A percentile compares a stretch with the other conserved stretches of the same genome.
phyloP scores from a whole-genome alignment of 441 rosid species.

The Codiaeum variegatum region DNA sequence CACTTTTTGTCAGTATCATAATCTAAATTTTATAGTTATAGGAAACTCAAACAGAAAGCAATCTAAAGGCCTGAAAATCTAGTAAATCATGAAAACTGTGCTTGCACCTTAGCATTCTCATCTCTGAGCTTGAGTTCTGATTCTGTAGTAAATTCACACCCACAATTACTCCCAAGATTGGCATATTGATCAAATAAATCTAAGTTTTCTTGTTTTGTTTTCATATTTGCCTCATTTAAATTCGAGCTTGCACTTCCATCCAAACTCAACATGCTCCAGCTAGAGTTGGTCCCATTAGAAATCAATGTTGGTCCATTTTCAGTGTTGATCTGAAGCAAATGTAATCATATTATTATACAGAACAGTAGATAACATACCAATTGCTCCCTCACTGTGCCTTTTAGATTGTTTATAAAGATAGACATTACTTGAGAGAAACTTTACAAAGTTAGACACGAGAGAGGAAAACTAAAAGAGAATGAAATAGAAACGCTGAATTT shows the following conservation, averaged over 20 bases:
- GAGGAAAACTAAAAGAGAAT: neutral
- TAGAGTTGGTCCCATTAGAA: conserved; percentile 21
- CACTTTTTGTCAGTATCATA: conserved; percentile 6
- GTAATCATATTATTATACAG: neutral
- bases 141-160: conserved; percentile 49
- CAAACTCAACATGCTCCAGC: conserved; percentile 32
- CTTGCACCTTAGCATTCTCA: conserved; percentile 30
- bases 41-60: neutral
- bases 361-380: neutral
- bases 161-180: conserved; percentile 24
- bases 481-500: neutral
- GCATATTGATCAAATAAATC: conserved; percentile 23
- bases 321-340: conserved; percentile 9
- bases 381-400: neutral
- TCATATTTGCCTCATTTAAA: conserved; percentile 19
- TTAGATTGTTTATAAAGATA: neutral
- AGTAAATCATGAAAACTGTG: neutral
- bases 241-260: conserved; percentile 22
- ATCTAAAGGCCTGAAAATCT: neutral
- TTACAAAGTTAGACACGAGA: neutral
- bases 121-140: conserved; percentile 21
- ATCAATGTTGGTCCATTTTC: conserved; percentile 13
- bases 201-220: conserved; percentile 23
- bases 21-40: neutral
- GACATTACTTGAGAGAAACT: neutral